Base-by-base conservation (phyloP, 208 protist species). In the Leishmania braziliensis region DNA sequence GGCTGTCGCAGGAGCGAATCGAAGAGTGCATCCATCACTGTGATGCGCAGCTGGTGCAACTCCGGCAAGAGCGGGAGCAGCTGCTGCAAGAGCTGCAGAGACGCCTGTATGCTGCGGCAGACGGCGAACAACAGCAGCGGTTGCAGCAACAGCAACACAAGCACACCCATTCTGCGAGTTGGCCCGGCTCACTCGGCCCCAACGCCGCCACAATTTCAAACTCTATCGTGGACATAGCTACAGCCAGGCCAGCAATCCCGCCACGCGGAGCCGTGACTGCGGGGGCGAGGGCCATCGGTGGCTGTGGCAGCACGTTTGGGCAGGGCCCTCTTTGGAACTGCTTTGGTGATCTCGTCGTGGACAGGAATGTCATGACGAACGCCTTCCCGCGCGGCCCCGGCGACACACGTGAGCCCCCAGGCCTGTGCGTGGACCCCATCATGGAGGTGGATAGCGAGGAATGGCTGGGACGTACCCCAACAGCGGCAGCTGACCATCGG, bases 71-170 rank as follows among this genome's bases (percentile, higher is more conserved):
- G 29, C 81, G 81, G 69, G 81, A 84, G 48, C 14, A 80, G 0
- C 76, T 84, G 5, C 36, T 56, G 20, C 75, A 80, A 23, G 81
- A 84, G n/a, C 81, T 84, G 58, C 81, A 84, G 60, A 43, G 81
- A 26, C 75, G 81, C 29, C 48, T 76, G 3, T 48, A 76, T 29
- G 48, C 50, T 10, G 1, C 33, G 26, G 43, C 75, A 48, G n/a
- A 46, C 12, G 46, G 54, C 53, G 56, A 78, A 20, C 58, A 70
- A 70, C 78, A 53, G 54, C 69, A 75, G 43, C 76, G 20, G 23
- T 5, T 23, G 33, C 60, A 9, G 29, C 53, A 12, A 0, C 39
- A 63, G 6, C 43, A 71, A 43, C 71, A 71, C 48, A 14, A 63
- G 5, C 39, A 75, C n/a, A 23, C 54, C 51, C 66, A 79, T 54